Evolutionary conservation across 169 alveolate genomes (phyloP), one percentile per base, ranked within the genome.

Genomic region (Eimeria zaria): DNA sequence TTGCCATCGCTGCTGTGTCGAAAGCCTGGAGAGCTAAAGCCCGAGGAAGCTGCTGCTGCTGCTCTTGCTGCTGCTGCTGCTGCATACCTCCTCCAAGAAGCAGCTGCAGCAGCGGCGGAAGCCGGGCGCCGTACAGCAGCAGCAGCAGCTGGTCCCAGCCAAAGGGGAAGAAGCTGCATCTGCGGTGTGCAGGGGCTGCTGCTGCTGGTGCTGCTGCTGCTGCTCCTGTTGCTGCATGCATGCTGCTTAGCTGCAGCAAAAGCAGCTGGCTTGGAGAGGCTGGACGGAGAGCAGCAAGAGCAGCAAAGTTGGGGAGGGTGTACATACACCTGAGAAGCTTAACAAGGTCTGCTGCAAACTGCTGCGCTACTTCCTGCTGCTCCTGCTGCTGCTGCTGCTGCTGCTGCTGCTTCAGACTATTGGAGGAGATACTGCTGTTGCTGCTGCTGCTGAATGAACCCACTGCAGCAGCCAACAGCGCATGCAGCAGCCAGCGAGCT

Each of bases 141-240:
- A 83, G 89, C 60, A 93, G 89, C 69, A 93, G 88, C 44, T 41
- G 64, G 22, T 93, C 92, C 96, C 96, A 93, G 62, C 96, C 96
- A 20, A 93, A 93, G 27, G 95, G 89, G n/a, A 90, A 90, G 53
- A 90, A 90, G 62, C 69, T 90, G 80, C 95, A 81, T 69, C n/a
- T 51, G 41, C 46, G 71, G 73, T 81, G 89, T 81, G 16, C 73
- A 48, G 46, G 44, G 71, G 30, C 46, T 36, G 46, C 71, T 11
- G 89, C 71, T 6, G 89, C 89, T 27, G 71, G 30, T n/a, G 71
- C 71, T 22, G 89, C 89, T 46, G 73, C 73, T 5, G 87, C 87
- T 76, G 87, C 87, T 6, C 33, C 84, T 76, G 87, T 60, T 81
- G 73, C 71, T 46, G 89, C 64, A 81, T 51, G 71, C 89, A 51